Conservation (phyloP, 192 early-diverging fungal species). For the Helicostylum pulchrum region DNA sequence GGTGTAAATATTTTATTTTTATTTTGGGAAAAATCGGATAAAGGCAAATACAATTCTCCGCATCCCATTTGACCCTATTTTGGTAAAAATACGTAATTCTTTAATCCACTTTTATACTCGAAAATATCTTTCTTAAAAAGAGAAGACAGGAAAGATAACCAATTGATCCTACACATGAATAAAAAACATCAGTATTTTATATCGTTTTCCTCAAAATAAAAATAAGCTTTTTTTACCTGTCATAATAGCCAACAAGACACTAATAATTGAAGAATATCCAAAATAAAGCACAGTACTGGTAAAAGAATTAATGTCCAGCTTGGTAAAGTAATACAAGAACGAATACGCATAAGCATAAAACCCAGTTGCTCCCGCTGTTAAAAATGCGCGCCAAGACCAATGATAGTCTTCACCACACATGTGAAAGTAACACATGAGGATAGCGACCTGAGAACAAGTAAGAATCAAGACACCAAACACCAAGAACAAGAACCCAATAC, state of each 20-base stretch:
- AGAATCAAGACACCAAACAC: conserved; percentile 83
- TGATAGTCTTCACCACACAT: conserved; percentile 81
- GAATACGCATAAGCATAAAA: conserved; percentile 89
- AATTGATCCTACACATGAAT: conserved; percentile 37
- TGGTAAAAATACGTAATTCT: conserved; percentile 5
- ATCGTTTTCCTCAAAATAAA: not conserved
- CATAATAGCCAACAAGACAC: conserved; percentile 71
- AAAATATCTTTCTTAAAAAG: conserved; percentile 82
- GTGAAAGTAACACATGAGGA: conserved; percentile 88
- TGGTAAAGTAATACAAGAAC: conserved; percentile 80
- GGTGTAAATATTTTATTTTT: too few relatives aligned
- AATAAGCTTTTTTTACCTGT: conserved; percentile 47
- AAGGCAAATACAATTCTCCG: not conserved
- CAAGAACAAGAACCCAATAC: conserved; percentile 89
- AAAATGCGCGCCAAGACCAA: conserved; percentile 90
- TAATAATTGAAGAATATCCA: conserved; percentile 81
- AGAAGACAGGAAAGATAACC: conserved; percentile 74
- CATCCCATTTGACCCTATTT: not conserved
- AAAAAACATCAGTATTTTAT: not conserved
- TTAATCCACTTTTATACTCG: conserved; percentile 82
- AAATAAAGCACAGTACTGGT: conserved; percentile 85
- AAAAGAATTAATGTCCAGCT: conserved; percentile 73
- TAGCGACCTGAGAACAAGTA: conserved; percentile 82
- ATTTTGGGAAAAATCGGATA: not conserved
- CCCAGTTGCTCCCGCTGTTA: conserved; percentile 80